Evolutionary conservation across 164 flowering plant genomes (phyloP).

Genomic region (Chimonanthus praecox): DNA sequence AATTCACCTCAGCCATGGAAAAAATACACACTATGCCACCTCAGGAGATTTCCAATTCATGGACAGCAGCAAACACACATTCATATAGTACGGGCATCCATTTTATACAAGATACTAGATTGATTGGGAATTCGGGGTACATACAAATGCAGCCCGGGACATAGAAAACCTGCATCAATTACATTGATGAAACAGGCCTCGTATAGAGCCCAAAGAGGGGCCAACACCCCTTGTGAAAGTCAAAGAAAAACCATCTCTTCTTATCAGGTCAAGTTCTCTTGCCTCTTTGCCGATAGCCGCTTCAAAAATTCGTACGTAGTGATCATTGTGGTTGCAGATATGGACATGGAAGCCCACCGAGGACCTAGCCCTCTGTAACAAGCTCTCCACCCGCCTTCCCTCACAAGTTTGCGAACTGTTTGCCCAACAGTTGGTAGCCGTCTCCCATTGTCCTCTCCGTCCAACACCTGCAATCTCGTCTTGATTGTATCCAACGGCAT

Average conservation of each 20-base stretch:
- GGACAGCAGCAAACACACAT: not conserved
- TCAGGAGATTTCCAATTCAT: not conserved
- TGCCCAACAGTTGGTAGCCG: conserved; percentile 35
- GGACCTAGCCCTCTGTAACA: conserved; percentile 86
- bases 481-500: conserved; percentile 91
- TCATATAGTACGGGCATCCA: not conserved
- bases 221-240: not conserved
- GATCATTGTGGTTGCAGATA: conserved; percentile 85
- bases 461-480: conserved; percentile 82
- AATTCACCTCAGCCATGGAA: not conserved
- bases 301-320: conserved; percentile 82
- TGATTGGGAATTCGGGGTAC: not conserved
- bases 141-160: not conserved
- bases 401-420: conserved; percentile 51
- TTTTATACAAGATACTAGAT: not conserved
- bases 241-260: not conserved
- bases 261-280: conserved; percentile 29
- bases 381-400: conserved; percentile 69
- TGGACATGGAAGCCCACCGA: conserved; percentile 77
- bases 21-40: not conserved
- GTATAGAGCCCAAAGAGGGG: not conserved
- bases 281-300: conserved; percentile 57
- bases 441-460: conserved; percentile 48
- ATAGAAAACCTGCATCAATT: not conserved
- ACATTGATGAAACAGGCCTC: not conserved